Evolutionary conservation across 805 yeast species (phyloP), one percentile per base, ranked within the genome.

Genomic region (Suhomyces canberraensis): DNA sequence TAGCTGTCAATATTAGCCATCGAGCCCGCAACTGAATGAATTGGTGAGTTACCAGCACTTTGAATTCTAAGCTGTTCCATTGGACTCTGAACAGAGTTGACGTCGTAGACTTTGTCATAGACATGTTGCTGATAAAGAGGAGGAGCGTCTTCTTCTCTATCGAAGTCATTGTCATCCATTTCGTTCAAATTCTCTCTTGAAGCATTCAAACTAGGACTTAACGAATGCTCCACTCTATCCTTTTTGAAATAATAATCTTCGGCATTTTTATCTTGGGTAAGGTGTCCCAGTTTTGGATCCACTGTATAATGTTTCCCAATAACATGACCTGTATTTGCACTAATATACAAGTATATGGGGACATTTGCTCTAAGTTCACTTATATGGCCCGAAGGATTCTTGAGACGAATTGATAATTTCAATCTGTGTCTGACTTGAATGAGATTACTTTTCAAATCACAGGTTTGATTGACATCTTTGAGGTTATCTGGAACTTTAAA

Each of bases 281-380:
- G 51, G 2, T 46, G 29, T 11, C 65, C 66, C 17, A 31, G 33
- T 24, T 52, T 47, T 6, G 48, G 45, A 18, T 66, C 69, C 2
- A 63, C 44, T 13, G 57, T 64, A 40, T 45, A 58, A 37, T 61
- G 66, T 14, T 47, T 46, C 1, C 70, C 66, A n/a, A 50, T 44
- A 5, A 60, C 66, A 33, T 54, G 54, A 2, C 73, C 73, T 1
- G 51, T 52, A 31, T 60, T 59, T 3, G 73, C 61, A 36, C 71
- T 65, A 13, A 74, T 50, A 40, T 68, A 73, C 3, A 75, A 49
- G 24, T 49, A 46, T 1, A 76, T 53, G 0, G 81, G 81, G 29
- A 76, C 52, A 42, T 73, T 75, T 8, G 80, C 76, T 33, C 76
- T 58, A 21, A 76, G 60, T 46, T 75, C 78, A 35, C 76, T 70